These are phyloP conservation scores for maize (Zea mays) DNA, from an alignment of 176 grass and related monocot species.

Conservation along the genomic window Zm-B73-REFERENCE-NAM-5.0 NC_050099.1:230316001-230316500, in stretches of 20 bases:
- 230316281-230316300: conserved; percentile 27
- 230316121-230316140: conserved; percentile 35
- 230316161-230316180: conserved; percentile 19
- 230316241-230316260: conserved; percentile 22
- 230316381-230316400: conserved; percentile 33
- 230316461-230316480: conserved; percentile 73
- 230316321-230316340: conserved; percentile 6
- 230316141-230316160: conserved; percentile 42
- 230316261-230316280: conserved; percentile 4
- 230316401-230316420: conserved; percentile 39
- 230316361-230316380: conserved; percentile 34
- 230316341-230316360: conserved; percentile 7
- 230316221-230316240: conserved; percentile 25
- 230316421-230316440: conserved; percentile 21
- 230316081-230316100: conserved; percentile 47
- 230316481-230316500: conserved; percentile 84
- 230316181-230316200: conserved; percentile 17
- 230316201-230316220: conserved; percentile 26
- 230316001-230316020: conserved; percentile 48
- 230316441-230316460: conserved; percentile 18
- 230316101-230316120: conserved; percentile 54
- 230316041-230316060: conserved; percentile 29
- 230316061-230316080: conserved; percentile 11
- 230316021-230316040: conserved; percentile 33
- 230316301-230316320: conserved; percentile 41